Base-by-base conservation (phyloP, 331 rosid genomes). In the Quercus tomentella region DNA sequence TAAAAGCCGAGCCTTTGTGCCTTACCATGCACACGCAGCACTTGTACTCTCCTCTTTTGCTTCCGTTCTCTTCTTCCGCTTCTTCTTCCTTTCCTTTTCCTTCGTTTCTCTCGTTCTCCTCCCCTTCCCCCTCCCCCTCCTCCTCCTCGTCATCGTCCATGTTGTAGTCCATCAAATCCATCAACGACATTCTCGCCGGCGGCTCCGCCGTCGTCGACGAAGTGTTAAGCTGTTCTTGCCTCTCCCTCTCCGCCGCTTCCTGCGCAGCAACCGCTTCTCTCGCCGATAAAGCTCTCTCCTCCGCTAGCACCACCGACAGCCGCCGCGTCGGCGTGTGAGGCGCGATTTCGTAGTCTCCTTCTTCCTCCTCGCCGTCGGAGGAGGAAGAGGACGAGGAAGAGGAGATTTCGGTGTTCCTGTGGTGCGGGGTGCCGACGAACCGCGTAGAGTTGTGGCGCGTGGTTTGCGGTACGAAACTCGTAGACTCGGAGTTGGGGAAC, bases 21-120 rank as follows among this genome's bases (percentile, higher is more conserved):
- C 91, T 89, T 31, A 93, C 97, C 99, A 91, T 95, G 83, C 99
- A 95, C 78, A 93, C 84, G 80, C 97, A 91, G 86, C 99, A 95
- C 17, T 79, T 87, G 18, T 75, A 68, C 55, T 90, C 98, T 57
- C 63, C 84, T 41, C 79, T 84, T 20, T 81, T 12, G 4, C 82
- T 16, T 5, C 82, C 86, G 0, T 25, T 84, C 0, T 58, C 90
- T 1, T 74, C 81, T 0, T 60, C 92, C 0, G 79, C 77, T 1
- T 56, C 81, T 7, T 56, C 84, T 9, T 82, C 84, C 15, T 86
- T 84, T 1, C 45, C 0, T 58, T 89, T 1, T 71, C 81, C 0
- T 60, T 92, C 0, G 78, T 75, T 1, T 56, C 81, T 16, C 18
- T 56, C 84, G 0, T 82, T 79, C 9, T 86, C 86, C 0, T 67